Percentiles rank a stretch among this genome's conserved stretches.
phyloP scores from a whole-genome alignment of 2,329 filamentous ascomycete genomes.

The Penicillium sclerotigenum region DNA sequence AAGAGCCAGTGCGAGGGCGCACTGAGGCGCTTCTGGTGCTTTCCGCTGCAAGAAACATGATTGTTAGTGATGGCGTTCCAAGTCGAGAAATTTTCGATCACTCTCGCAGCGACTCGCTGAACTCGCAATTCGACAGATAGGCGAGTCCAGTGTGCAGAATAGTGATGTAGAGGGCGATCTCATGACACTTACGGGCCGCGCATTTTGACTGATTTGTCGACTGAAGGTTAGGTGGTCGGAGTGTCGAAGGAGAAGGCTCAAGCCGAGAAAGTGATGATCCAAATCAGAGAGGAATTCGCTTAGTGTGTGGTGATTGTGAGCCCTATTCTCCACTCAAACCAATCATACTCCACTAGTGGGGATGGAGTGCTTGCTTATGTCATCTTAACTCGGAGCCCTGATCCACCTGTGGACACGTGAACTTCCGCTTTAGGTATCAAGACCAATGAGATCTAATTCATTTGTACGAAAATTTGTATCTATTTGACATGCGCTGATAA shows the following conservation, averaged over 20 bases:
- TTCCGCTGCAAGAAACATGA: slow-evolving; percentile 64
- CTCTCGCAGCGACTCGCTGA: slow-evolving; percentile 2
- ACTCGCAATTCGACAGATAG: not conserved
- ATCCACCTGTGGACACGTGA: slow-evolving; percentile 3
- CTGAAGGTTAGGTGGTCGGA: slow-evolving; percentile 37
- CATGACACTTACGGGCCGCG: slow-evolving; percentile 56
- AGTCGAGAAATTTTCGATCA: slow-evolving; percentile 9
- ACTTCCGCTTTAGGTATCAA: slow-evolving; percentile 3
- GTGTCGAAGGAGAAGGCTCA: slow-evolving; percentile 28
- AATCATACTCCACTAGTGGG: slow-evolving; percentile 13
- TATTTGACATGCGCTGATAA: slow-evolving; percentile 20
- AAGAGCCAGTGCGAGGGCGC: slow-evolving; percentile 99
- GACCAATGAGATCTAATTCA: slow-evolving; percentile 1
- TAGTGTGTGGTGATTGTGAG: slow-evolving; percentile 32
- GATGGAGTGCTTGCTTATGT: not conserved
- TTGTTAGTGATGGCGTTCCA: slow-evolving; percentile 23
- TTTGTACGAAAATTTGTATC: slow-evolving; percentile 3
- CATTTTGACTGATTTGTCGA: slow-evolving; percentile 50
- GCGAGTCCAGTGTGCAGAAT: slow-evolving; percentile 3
- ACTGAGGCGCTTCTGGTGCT: slow-evolving; percentile 99
- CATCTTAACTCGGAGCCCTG: not conserved
- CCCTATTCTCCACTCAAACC: slow-evolving; percentile 31
- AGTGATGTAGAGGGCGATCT: not conserved
- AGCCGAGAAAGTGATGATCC: slow-evolving; percentile 20
- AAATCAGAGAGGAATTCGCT: slow-evolving; percentile 27